phyloP scores from a whole-genome alignment of 768 basidiomycete genomes.

The Tephrocybe sp. region DNA sequence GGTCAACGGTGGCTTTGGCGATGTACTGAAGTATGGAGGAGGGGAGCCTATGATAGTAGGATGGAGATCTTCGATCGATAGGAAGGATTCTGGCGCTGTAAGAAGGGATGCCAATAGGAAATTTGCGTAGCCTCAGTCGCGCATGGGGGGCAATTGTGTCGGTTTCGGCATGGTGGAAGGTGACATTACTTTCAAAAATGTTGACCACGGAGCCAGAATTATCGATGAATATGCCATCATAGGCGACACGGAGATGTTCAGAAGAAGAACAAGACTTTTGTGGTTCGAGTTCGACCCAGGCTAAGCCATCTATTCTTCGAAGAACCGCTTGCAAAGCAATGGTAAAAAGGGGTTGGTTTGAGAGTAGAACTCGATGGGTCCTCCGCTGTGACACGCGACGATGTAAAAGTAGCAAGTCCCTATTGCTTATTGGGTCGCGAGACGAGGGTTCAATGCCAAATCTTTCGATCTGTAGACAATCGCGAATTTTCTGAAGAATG shows the following conservation, averaged over 20 bases:
- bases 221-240: not conserved
- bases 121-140: not conserved
- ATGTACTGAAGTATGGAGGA: not conserved
- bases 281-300: not conserved
- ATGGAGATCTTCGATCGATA: not conserved
- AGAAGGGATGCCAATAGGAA: not conserved
- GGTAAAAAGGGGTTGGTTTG: not conserved
- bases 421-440: not conserved
- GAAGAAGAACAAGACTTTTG: not conserved
- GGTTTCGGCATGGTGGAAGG: not conserved
- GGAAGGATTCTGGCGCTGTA: slow-evolving; percentile 4
- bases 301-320: not conserved
- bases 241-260: not conserved
- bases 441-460: not conserved
- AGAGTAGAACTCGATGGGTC: not conserved
- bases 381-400: not conserved
- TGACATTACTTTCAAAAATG: slow-evolving; percentile 4
- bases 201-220: slow-evolving; percentile 1
- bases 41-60: not conserved
- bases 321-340: slow-evolving; percentile 1
- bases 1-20: not conserved
- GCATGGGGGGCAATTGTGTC: not conserved
- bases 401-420: not conserved
- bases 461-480: slow-evolving; percentile 3
- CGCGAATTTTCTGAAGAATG: not conserved